Base-by-base conservation (phyloP, 179 eudicot genomes). In the Silene vulgaris region DNA sequence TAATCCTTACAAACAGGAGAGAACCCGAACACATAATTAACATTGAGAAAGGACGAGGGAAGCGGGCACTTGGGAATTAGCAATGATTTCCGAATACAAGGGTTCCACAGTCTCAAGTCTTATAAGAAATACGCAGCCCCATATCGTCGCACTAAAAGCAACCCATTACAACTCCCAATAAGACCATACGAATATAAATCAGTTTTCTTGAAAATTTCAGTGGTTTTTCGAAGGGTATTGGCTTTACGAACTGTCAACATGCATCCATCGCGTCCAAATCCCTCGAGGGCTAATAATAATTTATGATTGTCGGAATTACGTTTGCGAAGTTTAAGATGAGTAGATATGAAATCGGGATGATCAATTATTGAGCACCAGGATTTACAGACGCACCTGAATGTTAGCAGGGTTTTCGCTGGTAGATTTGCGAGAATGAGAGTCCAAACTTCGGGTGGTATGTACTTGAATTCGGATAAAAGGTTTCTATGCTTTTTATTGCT, bases 371-470 rank as follows among this genome's bases (percentile, higher is more conserved):
- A 65, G 13, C 64, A 45, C 65, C 72, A 75, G 3, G 30, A 14
- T 75, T 75, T 75, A 75, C 63, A 75, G 8, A 75, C 72, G 3
- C 63, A 48, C 50, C 77, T 65, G 30, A 65, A 65, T 8, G 2
- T 16, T 20, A 65, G 8, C 5, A 65, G 69, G 37, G 37, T 65
- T 28, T 65, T 65, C 4, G 29, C 69, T 0, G 69, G 69, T 14
- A 28, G 3, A 4, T 1, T 65, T 26, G 40, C 8, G 21, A 65
- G 17, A 23, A 65, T 28, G 6, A 7, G 13, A 13, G 40, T 65
- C 69, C 69, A 65, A 26, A 65, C 1, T 4, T 65, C 32, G 12
- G 37, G 40, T 26, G 69, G 69, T 12, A 65, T 35, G 40, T 35
- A 35, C 4, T 35, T 35, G 40, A 35, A 35, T 35, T 35, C 40